phyloP scores from a whole-genome alignment of 768 basidiomycete species.

The Pleurotus platypus region DNA sequence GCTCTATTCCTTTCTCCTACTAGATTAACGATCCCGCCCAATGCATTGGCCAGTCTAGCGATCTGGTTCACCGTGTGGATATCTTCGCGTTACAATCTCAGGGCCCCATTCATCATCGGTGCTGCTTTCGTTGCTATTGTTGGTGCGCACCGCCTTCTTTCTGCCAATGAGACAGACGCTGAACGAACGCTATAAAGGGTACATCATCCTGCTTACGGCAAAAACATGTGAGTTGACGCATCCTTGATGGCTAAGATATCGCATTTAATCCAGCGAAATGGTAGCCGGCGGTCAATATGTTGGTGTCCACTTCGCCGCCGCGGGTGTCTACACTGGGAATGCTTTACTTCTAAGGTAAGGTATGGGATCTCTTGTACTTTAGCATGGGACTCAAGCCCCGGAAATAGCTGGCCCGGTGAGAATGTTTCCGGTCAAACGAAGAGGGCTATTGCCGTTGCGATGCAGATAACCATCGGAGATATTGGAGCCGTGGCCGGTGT shows the following conservation, averaged over 20 bases:
- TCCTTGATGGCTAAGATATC: background rate
- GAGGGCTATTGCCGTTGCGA: slow-evolving; percentile 56
- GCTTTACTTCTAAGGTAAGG: slow-evolving; percentile 49
- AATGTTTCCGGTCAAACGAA: slow-evolving; percentile 71
- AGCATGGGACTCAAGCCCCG: background rate
- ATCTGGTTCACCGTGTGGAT: slow-evolving; percentile 50
- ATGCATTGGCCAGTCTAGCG: slow-evolving; percentile 44
- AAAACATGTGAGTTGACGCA: slow-evolving; percentile 32
- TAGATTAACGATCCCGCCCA: slow-evolving; percentile 60
- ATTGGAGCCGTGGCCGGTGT: slow-evolving; percentile 58
- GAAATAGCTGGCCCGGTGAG: slow-evolving; percentile 53
- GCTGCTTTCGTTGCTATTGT: slow-evolving; percentile 47
- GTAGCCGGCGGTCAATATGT: slow-evolving; percentile 53
- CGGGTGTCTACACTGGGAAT: slow-evolving; percentile 56
- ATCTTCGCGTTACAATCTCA: slow-evolving; percentile 38
- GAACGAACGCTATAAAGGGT: slow-evolving; percentile 27
- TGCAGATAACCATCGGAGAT: slow-evolving; percentile 64
- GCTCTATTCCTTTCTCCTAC: background rate
- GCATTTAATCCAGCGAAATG: too few relatives aligned
- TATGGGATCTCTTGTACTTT: background rate
- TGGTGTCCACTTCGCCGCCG: slow-evolving; percentile 52
- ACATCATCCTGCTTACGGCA: slow-evolving; percentile 50
- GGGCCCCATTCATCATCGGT: slow-evolving; percentile 53
- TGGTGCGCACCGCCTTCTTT: slow-evolving; percentile 28
- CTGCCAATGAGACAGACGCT: background rate